Percentiles rank a stretch among this genome's conserved stretches.
Evolutionary conservation across 2,329 filamentous ascomycete genomes (phyloP).

Genomic region (Coniochaeta hoffmannii): DNA sequence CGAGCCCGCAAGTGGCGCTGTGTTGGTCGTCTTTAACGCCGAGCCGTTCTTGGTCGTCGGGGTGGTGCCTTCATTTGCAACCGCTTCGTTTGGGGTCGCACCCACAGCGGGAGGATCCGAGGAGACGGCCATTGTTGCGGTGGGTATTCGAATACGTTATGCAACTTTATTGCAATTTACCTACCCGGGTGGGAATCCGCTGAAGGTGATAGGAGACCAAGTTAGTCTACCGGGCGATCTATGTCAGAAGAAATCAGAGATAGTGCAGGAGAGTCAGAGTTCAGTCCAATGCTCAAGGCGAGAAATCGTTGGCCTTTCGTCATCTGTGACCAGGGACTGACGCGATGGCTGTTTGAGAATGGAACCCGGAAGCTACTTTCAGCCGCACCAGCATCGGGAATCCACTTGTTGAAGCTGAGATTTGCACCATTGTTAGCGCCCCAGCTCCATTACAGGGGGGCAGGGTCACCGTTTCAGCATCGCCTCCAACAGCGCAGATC

Average conservation of each 20-base stretch:
- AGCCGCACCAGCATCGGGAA: not conserved
- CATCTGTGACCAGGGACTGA: not conserved
- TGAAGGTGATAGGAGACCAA: not conserved
- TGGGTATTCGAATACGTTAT: no score
- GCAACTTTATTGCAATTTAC: not conserved
- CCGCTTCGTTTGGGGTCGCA: not conserved
- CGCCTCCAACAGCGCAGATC: no score
- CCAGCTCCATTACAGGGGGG: not conserved
- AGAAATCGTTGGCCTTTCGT: not conserved
- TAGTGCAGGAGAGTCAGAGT: not conserved
- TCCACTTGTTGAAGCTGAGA: not conserved
- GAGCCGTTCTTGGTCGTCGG: not conserved
- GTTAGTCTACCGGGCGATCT: not conserved
- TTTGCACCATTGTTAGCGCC: not conserved
- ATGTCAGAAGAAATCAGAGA: not conserved
- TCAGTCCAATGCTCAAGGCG: not conserved
- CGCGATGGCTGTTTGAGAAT: not conserved
- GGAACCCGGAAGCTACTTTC: no score
- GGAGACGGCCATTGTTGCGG: slow-evolving; percentile 1
- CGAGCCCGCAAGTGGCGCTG: not conserved
- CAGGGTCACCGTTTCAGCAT: not conserved
- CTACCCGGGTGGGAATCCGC: not conserved
- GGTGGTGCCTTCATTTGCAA: no score
- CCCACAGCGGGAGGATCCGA: slow-evolving; percentile 2
- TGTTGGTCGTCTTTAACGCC: not conserved